A percentile compares a stretch with the other conserved stretches of the same genome.
These are phyloP conservation scores for Exserohilum turcica DNA, from an alignment of 2,329 filamentous ascomycete species.

Conservation along the genomic window DNA sequence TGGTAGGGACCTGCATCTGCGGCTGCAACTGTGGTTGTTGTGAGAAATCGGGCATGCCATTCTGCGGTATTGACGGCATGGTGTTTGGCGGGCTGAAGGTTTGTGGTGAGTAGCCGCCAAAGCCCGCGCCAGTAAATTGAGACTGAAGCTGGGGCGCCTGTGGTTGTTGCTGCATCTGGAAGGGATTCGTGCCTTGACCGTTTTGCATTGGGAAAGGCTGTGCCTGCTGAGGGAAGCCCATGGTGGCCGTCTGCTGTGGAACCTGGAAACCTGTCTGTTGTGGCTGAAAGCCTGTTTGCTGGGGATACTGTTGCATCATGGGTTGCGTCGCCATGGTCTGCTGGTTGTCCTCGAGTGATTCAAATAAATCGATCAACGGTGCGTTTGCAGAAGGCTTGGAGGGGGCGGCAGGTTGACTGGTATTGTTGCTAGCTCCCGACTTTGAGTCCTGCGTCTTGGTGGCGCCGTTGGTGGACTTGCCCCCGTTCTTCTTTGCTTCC, in stretches of 20 bases:
- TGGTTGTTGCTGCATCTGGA: slow-evolving; percentile 74
- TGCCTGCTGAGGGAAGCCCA: slow-evolving; percentile 39
- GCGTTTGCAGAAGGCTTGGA: slow-evolving; percentile 27
- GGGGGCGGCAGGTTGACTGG: slow-evolving; percentile 28
- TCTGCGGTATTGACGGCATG: slow-evolving; percentile 58
- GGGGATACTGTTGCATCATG: slow-evolving; percentile 42
- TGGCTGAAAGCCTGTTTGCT: slow-evolving; percentile 36
- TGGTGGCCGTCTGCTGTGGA: slow-evolving; percentile 50
- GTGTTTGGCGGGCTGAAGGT: slow-evolving; percentile 55
- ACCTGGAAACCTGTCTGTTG: slow-evolving; percentile 31
- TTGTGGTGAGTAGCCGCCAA: slow-evolving; percentile 77
- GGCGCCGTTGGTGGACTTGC: slow-evolving; percentile 46
- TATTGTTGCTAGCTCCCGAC: slow-evolving; percentile 32
- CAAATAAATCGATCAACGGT: slow-evolving; percentile 44
- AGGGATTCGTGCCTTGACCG: slow-evolving; percentile 80
- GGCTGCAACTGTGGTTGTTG: slow-evolving; percentile 39
- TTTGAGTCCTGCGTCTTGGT: slow-evolving; percentile 47
- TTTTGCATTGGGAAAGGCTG: slow-evolving; percentile 61
- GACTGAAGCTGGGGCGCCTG: slow-evolving; percentile 57
- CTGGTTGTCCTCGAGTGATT: slow-evolving; percentile 43
- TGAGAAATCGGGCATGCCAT: slow-evolving; percentile 53
- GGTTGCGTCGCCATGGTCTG: slow-evolving; percentile 44
- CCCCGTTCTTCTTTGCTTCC: slow-evolving; percentile 67
- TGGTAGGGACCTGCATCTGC: slow-evolving; percentile 37
- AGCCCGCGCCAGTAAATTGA: slow-evolving; percentile 75